Conservation (phyloP, 176 grass and related monocot genomes). For the Oryza rufipogon region DNA sequence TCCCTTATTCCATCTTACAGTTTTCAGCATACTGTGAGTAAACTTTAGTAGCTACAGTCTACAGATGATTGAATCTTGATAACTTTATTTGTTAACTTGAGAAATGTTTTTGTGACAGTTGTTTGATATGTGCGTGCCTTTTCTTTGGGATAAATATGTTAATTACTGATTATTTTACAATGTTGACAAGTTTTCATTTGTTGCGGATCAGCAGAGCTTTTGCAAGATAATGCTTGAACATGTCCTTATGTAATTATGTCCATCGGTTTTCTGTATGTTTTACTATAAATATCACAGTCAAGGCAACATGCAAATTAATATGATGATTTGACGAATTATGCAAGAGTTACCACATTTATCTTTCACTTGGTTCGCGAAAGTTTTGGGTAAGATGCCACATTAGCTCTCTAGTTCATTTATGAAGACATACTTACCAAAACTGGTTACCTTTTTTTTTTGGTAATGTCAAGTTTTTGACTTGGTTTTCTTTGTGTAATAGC, state of each 20-base stretch:
- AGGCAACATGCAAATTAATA: neutral
- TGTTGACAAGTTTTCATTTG: conserved; percentile 3
- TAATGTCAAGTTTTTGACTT: neutral
- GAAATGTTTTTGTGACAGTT: conserved; percentile 8
- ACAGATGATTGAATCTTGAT: conserved; percentile 5
- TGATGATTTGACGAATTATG: neutral
- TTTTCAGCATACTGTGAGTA: conserved; percentile 31
- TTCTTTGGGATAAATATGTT: conserved; percentile 6
- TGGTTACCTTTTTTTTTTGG: neutral
- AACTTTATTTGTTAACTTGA: neutral
- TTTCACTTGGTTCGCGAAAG: neutral
- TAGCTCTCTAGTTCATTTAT: neutral
- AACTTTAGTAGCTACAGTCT: neutral
- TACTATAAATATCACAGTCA: neutral
- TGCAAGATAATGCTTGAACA: neutral
- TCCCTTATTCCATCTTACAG: conserved; percentile 14
- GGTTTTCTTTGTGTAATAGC: neutral
- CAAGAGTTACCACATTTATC: neutral
- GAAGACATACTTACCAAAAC: neutral
- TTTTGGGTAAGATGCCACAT: neutral
- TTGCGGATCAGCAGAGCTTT: neutral
- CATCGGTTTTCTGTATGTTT: neutral
- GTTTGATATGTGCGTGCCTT: neutral
- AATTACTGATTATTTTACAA: conserved; percentile 9
- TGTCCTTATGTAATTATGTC: neutral